Percentiles rank a stretch among this genome's conserved stretches.
Evolutionary conservation across 139 green algal species (phyloP).

Genomic region (Zygnema cylindricum): DNA sequence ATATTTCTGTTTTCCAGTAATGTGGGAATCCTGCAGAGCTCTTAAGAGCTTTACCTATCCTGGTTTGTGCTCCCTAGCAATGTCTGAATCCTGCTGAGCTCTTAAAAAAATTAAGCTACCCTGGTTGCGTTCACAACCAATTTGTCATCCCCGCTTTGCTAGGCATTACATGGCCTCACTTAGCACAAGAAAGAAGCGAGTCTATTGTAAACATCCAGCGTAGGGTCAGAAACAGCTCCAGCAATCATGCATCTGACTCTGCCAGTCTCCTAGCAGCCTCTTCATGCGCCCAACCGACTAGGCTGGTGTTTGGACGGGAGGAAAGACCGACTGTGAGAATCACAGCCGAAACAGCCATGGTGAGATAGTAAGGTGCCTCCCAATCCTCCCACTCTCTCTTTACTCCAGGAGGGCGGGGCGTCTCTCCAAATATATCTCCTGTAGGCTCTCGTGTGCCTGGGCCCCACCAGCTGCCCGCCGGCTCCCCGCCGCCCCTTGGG

Average conservation of each 20-base stretch:
- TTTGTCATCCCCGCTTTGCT: too few species aligned
- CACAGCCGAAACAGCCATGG: conserved; percentile 48
- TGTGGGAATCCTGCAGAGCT: too few species aligned
- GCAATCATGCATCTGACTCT: background rate
- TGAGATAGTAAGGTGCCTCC: conserved; percentile 62
- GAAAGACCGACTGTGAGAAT: conserved; percentile 58
- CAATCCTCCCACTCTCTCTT: conserved; percentile 61
- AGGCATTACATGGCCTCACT: too few species aligned
- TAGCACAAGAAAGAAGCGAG: too few species aligned
- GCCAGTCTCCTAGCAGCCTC: conserved; percentile 44
- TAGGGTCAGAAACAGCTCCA: too few species aligned
- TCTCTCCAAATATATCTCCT: conserved; percentile 59
- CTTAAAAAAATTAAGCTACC: too few species aligned
- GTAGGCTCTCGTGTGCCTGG: conserved; percentile 56
- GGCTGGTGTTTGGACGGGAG: conserved; percentile 57
- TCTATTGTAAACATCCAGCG: too few species aligned
- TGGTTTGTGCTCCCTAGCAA: too few species aligned
- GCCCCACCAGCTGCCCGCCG: conserved; percentile 45
- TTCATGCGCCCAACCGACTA: conserved; percentile 55
- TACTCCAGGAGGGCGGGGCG: conserved; percentile 50
- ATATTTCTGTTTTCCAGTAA: too few species aligned
- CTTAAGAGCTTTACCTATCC: too few species aligned
- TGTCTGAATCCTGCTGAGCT: too few species aligned
- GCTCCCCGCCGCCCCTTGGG: background rate
- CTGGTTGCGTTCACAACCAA: too few species aligned